Percentiles rank a stretch among this genome's conserved stretches.
Evolutionary conservation across 2,329 filamentous ascomycete genomes (phyloP).

Genomic region (Ceratocystis albifundus): DNA sequence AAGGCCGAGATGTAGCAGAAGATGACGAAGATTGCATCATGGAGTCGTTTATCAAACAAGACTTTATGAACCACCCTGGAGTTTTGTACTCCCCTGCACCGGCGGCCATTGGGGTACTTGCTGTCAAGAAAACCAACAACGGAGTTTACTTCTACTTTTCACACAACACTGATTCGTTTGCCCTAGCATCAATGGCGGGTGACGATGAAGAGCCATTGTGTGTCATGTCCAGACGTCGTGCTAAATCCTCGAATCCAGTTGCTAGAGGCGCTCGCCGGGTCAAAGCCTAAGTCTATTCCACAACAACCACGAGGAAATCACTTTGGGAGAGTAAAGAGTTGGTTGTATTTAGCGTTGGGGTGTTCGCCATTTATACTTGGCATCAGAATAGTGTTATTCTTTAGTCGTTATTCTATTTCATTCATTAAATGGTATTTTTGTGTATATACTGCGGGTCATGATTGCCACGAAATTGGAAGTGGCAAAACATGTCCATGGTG

Average conservation of each 20-base stretch:
- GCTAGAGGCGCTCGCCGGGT: constrained; percentile 44
- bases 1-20: constrained; percentile 52
- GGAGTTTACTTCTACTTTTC: constrained; percentile 84
- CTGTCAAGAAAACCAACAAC: constrained; percentile 67
- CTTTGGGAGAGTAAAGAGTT: not conserved
- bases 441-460: not conserved
- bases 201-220: constrained; percentile 63
- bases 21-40: constrained; percentile 68
- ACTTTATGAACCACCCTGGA: constrained; percentile 87
- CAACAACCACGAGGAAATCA: constrained; percentile 21
- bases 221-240: constrained; percentile 49
- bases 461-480: not conserved
- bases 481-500: not conserved
- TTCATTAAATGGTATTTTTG: not conserved
- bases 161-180: constrained; percentile 86
- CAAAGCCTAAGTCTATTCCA: constrained; percentile 26
- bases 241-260: constrained; percentile 51
- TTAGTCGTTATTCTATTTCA: constrained; percentile 5
- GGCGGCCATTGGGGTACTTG: constrained; percentile 84
- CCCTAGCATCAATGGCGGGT: constrained; percentile 77
- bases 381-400: constrained; percentile 3
- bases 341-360: not conserved
- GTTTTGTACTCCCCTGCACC: constrained; percentile 66
- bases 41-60: constrained; percentile 65
- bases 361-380: not conserved